Conservation (phyloP, 139 green algal genomes). For the Dunaliella primolecta region DNA sequence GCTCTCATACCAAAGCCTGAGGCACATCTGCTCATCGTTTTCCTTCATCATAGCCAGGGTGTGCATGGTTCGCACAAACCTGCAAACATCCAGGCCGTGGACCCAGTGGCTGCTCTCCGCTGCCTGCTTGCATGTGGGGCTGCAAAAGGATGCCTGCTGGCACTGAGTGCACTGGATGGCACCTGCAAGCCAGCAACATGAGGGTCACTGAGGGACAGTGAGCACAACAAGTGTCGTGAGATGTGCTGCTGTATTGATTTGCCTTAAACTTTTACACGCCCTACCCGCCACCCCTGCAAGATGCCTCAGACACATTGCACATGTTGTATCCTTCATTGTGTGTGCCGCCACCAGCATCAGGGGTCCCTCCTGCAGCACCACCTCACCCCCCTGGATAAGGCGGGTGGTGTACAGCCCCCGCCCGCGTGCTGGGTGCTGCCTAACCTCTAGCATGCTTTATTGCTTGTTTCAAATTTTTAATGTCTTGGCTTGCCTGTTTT, state of each 20-base stretch:
- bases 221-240: too few relatives aligned
- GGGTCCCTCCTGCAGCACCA: constrained; percentile 37
- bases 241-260: too few relatives aligned
- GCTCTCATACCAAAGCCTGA: too few relatives aligned
- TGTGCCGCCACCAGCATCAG: constrained; percentile 35
- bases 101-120: constrained; percentile 32
- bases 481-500: too few relatives aligned
- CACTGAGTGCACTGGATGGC: constrained; percentile 28
- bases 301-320: constrained; percentile 32
- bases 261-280: too few relatives aligned
- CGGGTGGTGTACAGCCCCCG: constrained; percentile 35
- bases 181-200: constrained; percentile 16
- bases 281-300: too few relatives aligned
- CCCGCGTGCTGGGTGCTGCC: constrained; percentile 18
- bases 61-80: too few relatives aligned
- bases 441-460: constrained; percentile 33
- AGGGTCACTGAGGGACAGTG: too few relatives aligned
- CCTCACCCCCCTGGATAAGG: constrained; percentile 32
- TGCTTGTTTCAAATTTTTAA: neutral
- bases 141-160: constrained; percentile 50
- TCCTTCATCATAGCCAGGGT: too few relatives aligned
- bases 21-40: too few relatives aligned
- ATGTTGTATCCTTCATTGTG: constrained; percentile 23
- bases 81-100: constrained; percentile 46
- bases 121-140: constrained; percentile 23